Conservation (phyloP, 176 grass and related monocot genomes). For the Rhynchospora pubera region DNA sequence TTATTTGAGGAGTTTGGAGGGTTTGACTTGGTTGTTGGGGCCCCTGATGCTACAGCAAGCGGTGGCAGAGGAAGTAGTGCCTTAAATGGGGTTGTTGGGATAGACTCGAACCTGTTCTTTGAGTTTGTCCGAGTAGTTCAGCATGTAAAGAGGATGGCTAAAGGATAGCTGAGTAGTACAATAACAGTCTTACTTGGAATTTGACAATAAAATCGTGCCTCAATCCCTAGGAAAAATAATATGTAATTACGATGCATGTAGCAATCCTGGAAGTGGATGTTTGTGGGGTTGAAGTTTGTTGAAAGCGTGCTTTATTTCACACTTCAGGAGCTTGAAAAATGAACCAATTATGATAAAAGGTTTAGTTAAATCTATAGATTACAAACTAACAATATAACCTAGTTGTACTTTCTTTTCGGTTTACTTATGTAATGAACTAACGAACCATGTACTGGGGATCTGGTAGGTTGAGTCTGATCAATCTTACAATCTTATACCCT, state of each 20-base stretch:
- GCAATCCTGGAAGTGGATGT: not conserved
- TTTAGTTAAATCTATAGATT: not conserved
- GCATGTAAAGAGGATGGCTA: slow-evolving; percentile 42
- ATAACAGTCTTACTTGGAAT: not conserved
- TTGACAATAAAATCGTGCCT: not conserved
- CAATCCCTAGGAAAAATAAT: not conserved
- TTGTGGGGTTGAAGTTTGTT: slow-evolving; percentile 8
- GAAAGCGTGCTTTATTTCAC: not conserved
- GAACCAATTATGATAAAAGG: not conserved
- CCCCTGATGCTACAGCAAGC: slow-evolving; percentile 38
- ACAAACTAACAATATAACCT: not conserved
- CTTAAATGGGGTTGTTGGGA: slow-evolving; percentile 49
- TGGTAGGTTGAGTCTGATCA: not conserved
- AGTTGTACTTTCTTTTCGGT: not conserved
- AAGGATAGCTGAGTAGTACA: slow-evolving; percentile 13
- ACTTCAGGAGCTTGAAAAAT: not conserved
- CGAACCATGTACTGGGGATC: too few relatives aligned
- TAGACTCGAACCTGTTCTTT: slow-evolving; percentile 48
- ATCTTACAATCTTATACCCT: not conserved
- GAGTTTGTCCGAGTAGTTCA: slow-evolving; percentile 67
- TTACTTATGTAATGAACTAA: not conserved
- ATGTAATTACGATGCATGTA: not conserved
- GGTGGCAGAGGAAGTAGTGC: slow-evolving; percentile 27
- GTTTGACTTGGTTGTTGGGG: slow-evolving; percentile 61
- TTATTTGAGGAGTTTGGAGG: slow-evolving; percentile 50